Evolutionary conservation across 73 alveolate genomes (phyloP).

Genomic region (Paramecium bursaria): DNA sequence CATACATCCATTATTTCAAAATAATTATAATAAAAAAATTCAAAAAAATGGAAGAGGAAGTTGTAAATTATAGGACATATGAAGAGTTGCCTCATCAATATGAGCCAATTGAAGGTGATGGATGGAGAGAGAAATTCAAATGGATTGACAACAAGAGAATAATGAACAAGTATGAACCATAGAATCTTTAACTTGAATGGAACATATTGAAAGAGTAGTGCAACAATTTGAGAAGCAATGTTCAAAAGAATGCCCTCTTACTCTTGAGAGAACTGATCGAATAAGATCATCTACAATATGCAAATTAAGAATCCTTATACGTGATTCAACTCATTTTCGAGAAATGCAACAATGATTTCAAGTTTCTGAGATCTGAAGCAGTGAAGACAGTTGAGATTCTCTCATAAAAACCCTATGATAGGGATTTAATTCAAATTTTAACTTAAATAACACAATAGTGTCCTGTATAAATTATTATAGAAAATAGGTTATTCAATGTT

Average conservation of each 20-base stretch:
- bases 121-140: no score
- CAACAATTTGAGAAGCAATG: slow-evolving; percentile 32
- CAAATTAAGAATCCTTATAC: background rate
- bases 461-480: background rate
- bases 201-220: no score
- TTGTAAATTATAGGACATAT: no score
- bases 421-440: background rate
- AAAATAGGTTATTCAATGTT: slow-evolving; percentile 13
- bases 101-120: no score
- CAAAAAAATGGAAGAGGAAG: no score
- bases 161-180: no score
- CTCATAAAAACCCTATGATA: slow-evolving; percentile 11
- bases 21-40: no score
- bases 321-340: slow-evolving; percentile 27
- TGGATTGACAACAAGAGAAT: no score
- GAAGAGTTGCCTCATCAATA: no score
- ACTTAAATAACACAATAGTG: background rate
- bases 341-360: slow-evolving; percentile 58
- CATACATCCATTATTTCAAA: no score
- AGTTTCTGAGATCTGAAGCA: slow-evolving; percentile 42
- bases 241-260: slow-evolving; percentile 22
- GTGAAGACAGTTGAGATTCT: slow-evolving; percentile 23
- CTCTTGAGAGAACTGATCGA: slow-evolving; percentile 23
- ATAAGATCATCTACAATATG: background rate
- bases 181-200: no score